These are phyloP conservation scores for Beta vulgaris DNA, from an alignment of 148 eudicot species.

Conservation along the genomic window DNA sequence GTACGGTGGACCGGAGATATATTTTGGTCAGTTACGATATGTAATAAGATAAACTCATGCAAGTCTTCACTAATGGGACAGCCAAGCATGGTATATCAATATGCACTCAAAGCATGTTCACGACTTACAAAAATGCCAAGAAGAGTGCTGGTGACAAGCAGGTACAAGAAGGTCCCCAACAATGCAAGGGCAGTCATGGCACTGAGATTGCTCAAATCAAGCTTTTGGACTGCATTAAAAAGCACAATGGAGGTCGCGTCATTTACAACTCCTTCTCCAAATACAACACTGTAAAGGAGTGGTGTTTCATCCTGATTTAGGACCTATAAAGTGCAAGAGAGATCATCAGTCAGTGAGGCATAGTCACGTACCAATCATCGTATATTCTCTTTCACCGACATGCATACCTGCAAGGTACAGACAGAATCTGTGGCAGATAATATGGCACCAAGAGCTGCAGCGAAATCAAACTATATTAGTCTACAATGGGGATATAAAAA, in stretches of 20 bases:
- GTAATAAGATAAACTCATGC: neutral
- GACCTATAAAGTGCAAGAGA: constrained; percentile 46
- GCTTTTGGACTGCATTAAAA: constrained; percentile 81
- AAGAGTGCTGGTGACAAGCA: constrained; percentile 67
- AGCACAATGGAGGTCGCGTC: constrained; percentile 97
- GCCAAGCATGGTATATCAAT: neutral
- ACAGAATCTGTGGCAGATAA: constrained; percentile 92
- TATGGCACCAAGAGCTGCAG: constrained; percentile 89
- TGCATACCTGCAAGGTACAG: constrained; percentile 84
- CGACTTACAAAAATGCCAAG: constrained; percentile 70
- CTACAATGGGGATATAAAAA: neutral
- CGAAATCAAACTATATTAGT: constrained; percentile 11
- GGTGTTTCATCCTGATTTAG: constrained; percentile 95
- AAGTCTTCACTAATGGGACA: neutral
- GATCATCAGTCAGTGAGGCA: constrained; percentile 10
- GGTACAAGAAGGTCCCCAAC: constrained; percentile 69
- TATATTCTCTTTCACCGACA: constrained; percentile 6
- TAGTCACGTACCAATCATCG: constrained; percentile 5
- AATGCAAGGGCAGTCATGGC: constrained; percentile 49
- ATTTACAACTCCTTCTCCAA: constrained; percentile 94
- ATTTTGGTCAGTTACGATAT: neutral
- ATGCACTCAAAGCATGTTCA: neutral
- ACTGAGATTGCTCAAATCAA: constrained; percentile 56
- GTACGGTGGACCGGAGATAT: neutral
- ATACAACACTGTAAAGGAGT: constrained; percentile 76